Conservation (phyloP, 2,329 filamentous ascomycete species). For the Colletotrichum sp. region DNA sequence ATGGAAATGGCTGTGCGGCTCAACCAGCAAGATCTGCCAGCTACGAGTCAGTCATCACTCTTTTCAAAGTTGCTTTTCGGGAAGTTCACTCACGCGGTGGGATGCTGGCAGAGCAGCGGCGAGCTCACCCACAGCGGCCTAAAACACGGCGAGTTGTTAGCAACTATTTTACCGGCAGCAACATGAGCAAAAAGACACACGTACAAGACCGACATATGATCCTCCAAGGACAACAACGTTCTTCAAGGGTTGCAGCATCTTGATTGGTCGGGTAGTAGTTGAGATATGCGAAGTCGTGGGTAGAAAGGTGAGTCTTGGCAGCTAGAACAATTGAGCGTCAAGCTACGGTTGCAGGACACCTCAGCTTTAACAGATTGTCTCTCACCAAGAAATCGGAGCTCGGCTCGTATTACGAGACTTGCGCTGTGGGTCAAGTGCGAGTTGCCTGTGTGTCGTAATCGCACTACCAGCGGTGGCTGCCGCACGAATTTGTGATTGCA, state of each 20-base stretch:
- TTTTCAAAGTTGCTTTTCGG: background rate
- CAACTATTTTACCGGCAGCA: background rate
- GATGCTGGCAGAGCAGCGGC: constrained; percentile 1
- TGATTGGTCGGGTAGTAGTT: background rate
- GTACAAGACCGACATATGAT: constrained; percentile 44
- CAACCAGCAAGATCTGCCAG: background rate
- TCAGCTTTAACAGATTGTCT: background rate
- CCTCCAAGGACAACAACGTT: constrained; percentile 47
- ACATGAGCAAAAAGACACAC: background rate
- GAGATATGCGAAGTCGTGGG: background rate
- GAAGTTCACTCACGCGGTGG: background rate
- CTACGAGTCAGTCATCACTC: background rate
- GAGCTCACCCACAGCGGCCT: background rate
- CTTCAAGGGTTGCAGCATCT: constrained; percentile 21
- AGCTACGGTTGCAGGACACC: background rate
- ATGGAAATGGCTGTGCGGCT: constrained; percentile 11
- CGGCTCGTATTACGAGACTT: background rate
- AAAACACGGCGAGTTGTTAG: background rate
- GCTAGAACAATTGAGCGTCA: background rate
- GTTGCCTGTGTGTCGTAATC: background rate
- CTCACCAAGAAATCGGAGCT: background rate
- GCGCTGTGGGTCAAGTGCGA: background rate
- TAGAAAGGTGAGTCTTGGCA: background rate
- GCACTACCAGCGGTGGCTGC: background rate
- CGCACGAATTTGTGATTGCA: background rate